phyloP scores from a whole-genome alignment of 345 rosid species.

The Luvunga scandens region DNA sequence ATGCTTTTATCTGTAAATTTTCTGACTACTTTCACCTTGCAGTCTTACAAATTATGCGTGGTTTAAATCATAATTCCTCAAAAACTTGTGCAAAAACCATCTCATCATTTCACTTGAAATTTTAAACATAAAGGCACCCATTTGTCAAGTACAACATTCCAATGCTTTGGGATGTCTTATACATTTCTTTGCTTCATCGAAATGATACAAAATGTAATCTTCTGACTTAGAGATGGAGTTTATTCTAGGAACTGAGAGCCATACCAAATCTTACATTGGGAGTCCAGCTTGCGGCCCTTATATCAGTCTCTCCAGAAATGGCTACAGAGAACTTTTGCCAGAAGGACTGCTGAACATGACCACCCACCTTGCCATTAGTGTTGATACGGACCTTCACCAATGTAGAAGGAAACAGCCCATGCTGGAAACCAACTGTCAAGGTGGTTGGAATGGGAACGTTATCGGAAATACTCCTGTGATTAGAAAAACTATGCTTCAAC shows the following conservation, averaged over 20 bases:
- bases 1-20: no score
- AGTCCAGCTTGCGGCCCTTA: conserved; percentile 15
- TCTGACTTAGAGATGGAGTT: background rate
- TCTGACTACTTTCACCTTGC: background rate
- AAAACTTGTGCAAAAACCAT: background rate
- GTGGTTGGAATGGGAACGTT: conserved; percentile 6
- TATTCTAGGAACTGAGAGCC: conserved; percentile 24
- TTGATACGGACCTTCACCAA: conserved; percentile 46
- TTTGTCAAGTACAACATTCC: background rate
- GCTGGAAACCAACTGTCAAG: conserved; percentile 43
- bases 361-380: conserved; percentile 35
- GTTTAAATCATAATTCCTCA: background rate
- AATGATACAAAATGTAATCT: background rate
- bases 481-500: conserved; percentile 32
- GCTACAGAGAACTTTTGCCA: conserved; percentile 33
- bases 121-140: background rate
- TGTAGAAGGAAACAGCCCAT: conserved; percentile 33
- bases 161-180: no score
- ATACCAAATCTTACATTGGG: conserved; percentile 37
- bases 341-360: conserved; percentile 35
- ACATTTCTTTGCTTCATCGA: no score
- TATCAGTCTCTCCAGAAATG: conserved; percentile 43
- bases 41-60: background rate
- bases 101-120: background rate
- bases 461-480: background rate